Conservation (phyloP, 139 green algal genomes). For the Volvox africanus region DNA sequence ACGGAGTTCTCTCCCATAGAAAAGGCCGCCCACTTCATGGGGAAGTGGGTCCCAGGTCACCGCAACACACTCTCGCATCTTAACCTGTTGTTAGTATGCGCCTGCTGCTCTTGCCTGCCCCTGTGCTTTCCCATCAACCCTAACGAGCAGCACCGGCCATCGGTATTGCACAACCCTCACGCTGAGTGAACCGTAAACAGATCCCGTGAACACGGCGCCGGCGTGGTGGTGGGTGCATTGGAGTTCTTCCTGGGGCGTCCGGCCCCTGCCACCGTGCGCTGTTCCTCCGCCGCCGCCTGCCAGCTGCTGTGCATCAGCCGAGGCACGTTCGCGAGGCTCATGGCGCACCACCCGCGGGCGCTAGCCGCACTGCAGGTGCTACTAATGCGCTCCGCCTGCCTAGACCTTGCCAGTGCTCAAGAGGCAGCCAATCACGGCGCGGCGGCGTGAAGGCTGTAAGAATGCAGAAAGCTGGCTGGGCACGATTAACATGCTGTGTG, state of each 20-base stretch:
- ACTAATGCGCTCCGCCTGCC: conserved; percentile 11
- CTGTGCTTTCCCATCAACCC: too few relatives aligned
- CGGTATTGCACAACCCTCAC: too few relatives aligned
- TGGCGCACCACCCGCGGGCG: conserved; percentile 36
- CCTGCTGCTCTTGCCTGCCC: too few relatives aligned
- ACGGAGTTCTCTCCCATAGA: too few relatives aligned
- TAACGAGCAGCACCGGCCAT: too few relatives aligned
- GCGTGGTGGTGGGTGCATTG: conserved; percentile 51
- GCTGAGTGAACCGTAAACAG: not conserved
- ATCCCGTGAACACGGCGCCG: conserved; percentile 49
- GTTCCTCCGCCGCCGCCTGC: not conserved
- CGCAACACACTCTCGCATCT: too few relatives aligned
- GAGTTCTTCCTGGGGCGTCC: conserved; percentile 58
- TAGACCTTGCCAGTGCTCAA: conserved; percentile 36
- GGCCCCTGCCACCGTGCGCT: conserved; percentile 27
- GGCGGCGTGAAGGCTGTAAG: not conserved
- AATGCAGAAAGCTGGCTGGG: not conserved
- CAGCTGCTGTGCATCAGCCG: conserved; percentile 34
- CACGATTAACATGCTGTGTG: too few relatives aligned
- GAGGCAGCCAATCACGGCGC: conserved; percentile 28
- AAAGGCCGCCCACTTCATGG: too few relatives aligned
- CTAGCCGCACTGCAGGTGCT: conserved; percentile 48
- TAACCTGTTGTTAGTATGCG: too few relatives aligned
- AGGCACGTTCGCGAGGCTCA: not conserved
- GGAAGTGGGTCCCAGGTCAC: too few relatives aligned